These are phyloP conservation scores for Malus hybrid DNA, from an alignment of 331 rosid species.

Conservation along the genomic window DNA sequence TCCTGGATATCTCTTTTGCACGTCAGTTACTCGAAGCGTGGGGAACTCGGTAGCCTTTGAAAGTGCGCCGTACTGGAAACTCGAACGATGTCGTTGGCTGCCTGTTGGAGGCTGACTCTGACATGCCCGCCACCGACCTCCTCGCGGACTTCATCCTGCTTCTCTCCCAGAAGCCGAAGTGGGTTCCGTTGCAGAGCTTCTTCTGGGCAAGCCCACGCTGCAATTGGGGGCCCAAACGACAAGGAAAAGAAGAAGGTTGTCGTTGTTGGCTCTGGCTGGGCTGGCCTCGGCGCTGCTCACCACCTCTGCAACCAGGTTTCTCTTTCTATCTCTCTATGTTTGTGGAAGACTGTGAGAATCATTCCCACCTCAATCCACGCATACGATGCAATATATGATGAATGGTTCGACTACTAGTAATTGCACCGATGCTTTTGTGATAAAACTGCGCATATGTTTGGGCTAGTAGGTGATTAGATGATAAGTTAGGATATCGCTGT, in stretches of 20 bases:
- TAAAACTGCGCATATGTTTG: too few relatives aligned
- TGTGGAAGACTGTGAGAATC: too few relatives aligned
- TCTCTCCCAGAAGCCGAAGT: conserved; percentile 6
- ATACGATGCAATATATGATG: too few relatives aligned
- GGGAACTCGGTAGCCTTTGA: neutral
- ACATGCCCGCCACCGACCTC: neutral
- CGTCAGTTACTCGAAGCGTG: too few relatives aligned
- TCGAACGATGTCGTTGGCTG: conserved; percentile 23
- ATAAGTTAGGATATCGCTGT: too few relatives aligned
- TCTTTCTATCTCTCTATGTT: neutral
- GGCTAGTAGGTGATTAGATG: too few relatives aligned
- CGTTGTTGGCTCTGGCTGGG: conserved; percentile 69
- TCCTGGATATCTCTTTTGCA: neutral
- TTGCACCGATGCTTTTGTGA: too few relatives aligned
- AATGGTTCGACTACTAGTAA: too few relatives aligned
- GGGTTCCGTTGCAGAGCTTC: conserved; percentile 28
- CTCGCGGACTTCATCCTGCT: neutral
- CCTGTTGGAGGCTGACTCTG: conserved; percentile 18
- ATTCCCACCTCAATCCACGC: too few relatives aligned
- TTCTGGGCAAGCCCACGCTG: neutral
- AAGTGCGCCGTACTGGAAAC: neutral
- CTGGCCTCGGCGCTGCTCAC: conserved; percentile 61
- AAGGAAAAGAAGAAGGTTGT: conserved; percentile 36
- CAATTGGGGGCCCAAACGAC: conserved; percentile 10
- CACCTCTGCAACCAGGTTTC: conserved; percentile 54